phyloP scores from a whole-genome alignment of 441 rosid species.

The Isatis lusitanica region DNA sequence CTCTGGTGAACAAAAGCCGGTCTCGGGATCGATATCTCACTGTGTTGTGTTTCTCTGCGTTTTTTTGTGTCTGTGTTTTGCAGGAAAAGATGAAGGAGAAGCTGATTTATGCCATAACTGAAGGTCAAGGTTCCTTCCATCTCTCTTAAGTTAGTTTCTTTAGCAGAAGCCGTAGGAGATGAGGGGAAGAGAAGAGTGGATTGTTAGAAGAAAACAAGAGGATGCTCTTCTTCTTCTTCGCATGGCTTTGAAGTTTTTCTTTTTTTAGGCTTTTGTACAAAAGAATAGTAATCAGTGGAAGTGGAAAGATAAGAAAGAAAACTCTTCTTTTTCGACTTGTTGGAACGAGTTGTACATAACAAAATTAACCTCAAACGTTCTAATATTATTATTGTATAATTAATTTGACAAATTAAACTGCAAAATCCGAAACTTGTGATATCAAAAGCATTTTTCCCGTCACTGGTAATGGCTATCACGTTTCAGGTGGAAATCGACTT shows the following conservation, averaged over 20 bases:
- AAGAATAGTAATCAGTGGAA: conserved; percentile 25
- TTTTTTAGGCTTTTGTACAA: conserved; percentile 31
- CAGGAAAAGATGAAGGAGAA: conserved; percentile 98
- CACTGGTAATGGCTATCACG: not conserved
- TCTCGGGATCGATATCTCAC: conserved; percentile 26
- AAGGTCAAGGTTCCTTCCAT: conserved; percentile 98
- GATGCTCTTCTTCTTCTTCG: conserved; percentile 21
- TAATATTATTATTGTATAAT: conserved; percentile 3
- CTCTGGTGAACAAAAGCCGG: conserved; percentile 1
- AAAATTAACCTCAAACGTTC: not conserved
- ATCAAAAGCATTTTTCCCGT: not conserved
- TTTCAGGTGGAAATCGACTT: no score
- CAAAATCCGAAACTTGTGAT: not conserved
- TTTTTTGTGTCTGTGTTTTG: conserved; percentile 18
- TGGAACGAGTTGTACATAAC: conserved; percentile 14
- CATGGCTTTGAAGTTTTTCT: conserved; percentile 7
- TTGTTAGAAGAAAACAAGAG: conserved; percentile 17
- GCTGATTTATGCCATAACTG: conserved; percentile 85
- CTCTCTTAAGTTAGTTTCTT: conserved; percentile 56
- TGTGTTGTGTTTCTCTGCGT: not conserved
- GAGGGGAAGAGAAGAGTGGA: conserved; percentile 18
- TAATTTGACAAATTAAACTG: not conserved
- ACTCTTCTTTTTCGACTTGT: not conserved
- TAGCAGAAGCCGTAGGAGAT: conserved; percentile 28
- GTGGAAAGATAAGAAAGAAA: not conserved